Percentiles rank a stretch among this genome's conserved stretches.
Conservation (phyloP, 345 rosid species). For the Excoecaria agallocha region DNA sequence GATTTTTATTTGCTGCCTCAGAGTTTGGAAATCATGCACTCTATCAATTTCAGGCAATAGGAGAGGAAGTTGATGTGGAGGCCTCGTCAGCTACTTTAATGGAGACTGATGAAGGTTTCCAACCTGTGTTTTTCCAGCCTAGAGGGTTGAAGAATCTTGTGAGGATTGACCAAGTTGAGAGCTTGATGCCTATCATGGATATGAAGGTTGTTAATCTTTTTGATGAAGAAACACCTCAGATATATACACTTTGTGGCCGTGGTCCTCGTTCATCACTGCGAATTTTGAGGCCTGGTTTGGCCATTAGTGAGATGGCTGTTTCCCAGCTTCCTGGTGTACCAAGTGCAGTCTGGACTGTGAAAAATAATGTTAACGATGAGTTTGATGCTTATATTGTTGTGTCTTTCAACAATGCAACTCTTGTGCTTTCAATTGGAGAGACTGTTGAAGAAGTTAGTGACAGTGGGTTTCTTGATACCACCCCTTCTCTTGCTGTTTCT, state of each 20-base stretch:
- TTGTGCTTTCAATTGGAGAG: conserved; percentile 97
- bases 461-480: conserved; percentile 97
- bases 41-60: conserved; percentile 93
- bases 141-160: conserved; percentile 88
- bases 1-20: conserved; percentile 85
- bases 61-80: conserved; percentile 87
- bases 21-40: conserved; percentile 96
- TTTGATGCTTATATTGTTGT: conserved; percentile 98
- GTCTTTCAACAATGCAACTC: conserved; percentile 91
- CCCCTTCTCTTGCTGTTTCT: conserved; percentile 90
- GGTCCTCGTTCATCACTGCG: conserved; percentile 96
- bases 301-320: conserved; percentile 95
- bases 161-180: conserved; percentile 92
- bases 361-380: conserved; percentile 79
- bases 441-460: conserved; percentile 97
- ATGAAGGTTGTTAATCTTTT: conserved; percentile 85
- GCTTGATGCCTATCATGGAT: conserved; percentile 98
- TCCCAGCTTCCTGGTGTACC: conserved; percentile 99
- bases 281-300: conserved; percentile 91
- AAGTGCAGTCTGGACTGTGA: conserved; percentile 99
- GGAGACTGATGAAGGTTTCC: conserved; percentile 98
- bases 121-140: conserved; percentile 93
- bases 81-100: conserved; percentile 80
- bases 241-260: conserved; percentile 85
- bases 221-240: conserved; percentile 98